Conservation (phyloP, 2,329 filamentous ascomycete species). For the Ceratocystis colombiana region DNA sequence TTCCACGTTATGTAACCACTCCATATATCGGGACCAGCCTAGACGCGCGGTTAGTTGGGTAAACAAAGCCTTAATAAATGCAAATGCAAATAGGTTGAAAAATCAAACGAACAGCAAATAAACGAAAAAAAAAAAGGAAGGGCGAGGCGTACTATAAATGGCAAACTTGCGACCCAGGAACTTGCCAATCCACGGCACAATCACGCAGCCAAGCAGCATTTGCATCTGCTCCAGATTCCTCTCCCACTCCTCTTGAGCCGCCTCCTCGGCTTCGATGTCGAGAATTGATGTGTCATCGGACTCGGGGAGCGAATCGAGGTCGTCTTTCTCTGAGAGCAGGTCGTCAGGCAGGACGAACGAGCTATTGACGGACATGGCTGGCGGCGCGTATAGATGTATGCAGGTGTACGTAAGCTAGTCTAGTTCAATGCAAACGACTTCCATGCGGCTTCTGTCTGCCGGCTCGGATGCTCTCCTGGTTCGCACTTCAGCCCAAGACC, state of each 20-base stretch:
- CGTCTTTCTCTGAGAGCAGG: conserved; percentile 43
- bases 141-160: conserved; percentile 68
- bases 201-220: conserved; percentile 82
- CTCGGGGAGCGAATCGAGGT: conserved; percentile 53
- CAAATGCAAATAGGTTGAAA: background rate
- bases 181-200: conserved; percentile 89
- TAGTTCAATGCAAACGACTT: too few species aligned
- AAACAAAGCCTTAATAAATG: background rate
- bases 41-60: conserved; percentile 14
- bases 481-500: background rate
- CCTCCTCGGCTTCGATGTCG: conserved; percentile 55
- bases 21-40: conserved; percentile 90
- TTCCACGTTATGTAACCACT: conserved; percentile 79
- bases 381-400: too few species aligned
- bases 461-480: too few species aligned
- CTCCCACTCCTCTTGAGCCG: conserved; percentile 92
- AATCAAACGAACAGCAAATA: background rate
- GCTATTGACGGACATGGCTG: conserved; percentile 33
- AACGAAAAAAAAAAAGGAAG: too few species aligned
- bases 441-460: too few species aligned
- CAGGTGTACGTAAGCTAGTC: too few species aligned
- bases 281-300: conserved; percentile 40
- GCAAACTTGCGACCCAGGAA: conserved; percentile 91
- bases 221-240: conserved; percentile 89
- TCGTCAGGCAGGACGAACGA: conserved; percentile 45